Base-by-base conservation (phyloP, 176 grass and related monocot genomes). In the Cymbopogon citratus region DNA sequence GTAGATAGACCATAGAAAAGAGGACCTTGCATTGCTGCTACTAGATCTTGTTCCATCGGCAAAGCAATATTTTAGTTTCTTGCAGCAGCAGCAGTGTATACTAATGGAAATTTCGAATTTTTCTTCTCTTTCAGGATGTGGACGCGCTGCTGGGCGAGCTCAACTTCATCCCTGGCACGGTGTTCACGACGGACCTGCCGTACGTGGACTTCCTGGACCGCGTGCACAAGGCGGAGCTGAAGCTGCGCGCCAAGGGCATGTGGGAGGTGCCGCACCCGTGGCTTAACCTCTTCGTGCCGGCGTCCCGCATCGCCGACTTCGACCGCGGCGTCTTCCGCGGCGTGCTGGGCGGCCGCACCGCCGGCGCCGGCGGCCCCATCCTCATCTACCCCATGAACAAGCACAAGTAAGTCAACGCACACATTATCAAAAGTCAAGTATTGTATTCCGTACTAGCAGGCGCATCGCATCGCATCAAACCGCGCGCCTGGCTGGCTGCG, bases 351-450 rank as follows among this genome's bases (percentile, higher is more conserved):
- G 86, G 92, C 57, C 88, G 85, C 48, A 91, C 93, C 38, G 89
- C 96, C 38, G 88, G 69, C 62, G 95, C 96, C 38, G 92, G 87
- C 44, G 95, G 95, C 0, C 95, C 95, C 75, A 89, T 98, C 88
- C 95, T 98, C 81, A 95, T 98, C 84, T 98, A 98, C 88, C 92
- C 95, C 64, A 95, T 95, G 92, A 98, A 95, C 90, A 95, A 88
- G 69, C 79, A 91, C 73, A 98, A 86, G 95, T 95, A 76, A 88
- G 77, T 23, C 56, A 61, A 72, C 28, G 63, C 8, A 12, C 0
- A 24, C 1, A 57, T 3, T 23, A 23, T 14, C 60, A 1, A 11
- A 5, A 7, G 60, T 14, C 60, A 63, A 61, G 3, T 3, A n/a
- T n/a, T n/a, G 5, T 52, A 10, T 8, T 59, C 21, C 21, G 35